Evolutionary conservation across 2,329 filamentous ascomycete genomes (phyloP).

Genomic region (Talaromyces verruculosus): DNA sequence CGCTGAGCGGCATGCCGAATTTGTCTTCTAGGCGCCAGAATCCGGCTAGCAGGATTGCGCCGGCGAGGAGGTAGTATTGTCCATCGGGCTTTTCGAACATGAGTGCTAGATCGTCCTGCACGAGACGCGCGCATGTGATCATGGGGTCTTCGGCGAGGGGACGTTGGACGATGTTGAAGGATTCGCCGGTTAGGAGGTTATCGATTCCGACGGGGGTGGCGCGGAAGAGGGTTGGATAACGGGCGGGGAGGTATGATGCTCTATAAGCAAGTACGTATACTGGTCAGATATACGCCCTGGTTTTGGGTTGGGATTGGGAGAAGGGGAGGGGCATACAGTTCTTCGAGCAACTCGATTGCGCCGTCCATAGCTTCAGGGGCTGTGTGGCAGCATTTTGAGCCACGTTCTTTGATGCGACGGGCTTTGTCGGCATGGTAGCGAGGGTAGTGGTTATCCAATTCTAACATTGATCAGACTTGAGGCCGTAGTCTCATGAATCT

Average conservation of each 20-base stretch:
- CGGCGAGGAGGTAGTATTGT: conserved; percentile 77
- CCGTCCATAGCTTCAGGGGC: conserved; percentile 69
- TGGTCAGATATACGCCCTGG: background rate
- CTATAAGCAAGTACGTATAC: conserved; percentile 25
- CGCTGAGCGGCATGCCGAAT: conserved; percentile 71
- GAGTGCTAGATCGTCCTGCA: conserved; percentile 80
- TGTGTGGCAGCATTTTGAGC: conserved; percentile 66
- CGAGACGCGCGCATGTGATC: conserved; percentile 67
- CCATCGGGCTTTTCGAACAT: conserved; percentile 77
- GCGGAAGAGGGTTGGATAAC: conserved; percentile 71
- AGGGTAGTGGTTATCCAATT: conserved; percentile 77
- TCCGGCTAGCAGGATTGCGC: conserved; percentile 71
- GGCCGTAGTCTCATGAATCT: no score
- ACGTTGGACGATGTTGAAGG: conserved; percentile 64
- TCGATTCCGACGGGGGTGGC: conserved; percentile 64
- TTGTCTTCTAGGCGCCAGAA: conserved; percentile 86
- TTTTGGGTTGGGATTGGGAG: background rate
- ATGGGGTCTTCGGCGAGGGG: conserved; percentile 76
- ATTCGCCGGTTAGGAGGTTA: conserved; percentile 70
- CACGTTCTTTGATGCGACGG: conserved; percentile 65
- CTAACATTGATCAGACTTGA: conserved; percentile 36
- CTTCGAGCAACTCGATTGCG: conserved; percentile 73
- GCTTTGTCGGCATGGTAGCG: conserved; percentile 72
- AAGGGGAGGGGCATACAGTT: conserved; percentile 51
- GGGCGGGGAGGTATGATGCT: conserved; percentile 65